Percentiles rank a stretch among this genome's conserved stretches.
Evolutionary conservation across 2,329 filamentous ascomycete species (phyloP).

Genomic region (Stachybotrys chlorohalonatus): DNA sequence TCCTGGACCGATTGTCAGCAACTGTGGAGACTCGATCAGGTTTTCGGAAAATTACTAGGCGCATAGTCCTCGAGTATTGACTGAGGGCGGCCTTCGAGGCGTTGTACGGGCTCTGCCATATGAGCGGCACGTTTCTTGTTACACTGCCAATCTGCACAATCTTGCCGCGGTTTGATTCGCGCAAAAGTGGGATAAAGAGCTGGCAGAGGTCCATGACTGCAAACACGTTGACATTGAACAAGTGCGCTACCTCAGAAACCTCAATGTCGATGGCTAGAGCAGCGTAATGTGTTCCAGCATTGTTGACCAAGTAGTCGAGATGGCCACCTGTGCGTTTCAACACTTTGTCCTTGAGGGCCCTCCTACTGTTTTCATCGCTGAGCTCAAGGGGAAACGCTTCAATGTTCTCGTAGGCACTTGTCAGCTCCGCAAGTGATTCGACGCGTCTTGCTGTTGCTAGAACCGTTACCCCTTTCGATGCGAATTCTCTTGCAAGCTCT

Average conservation of each 20-base stretch:
- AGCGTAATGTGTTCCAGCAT: constrained; percentile 7
- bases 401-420: constrained; percentile 6
- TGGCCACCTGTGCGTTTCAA: constrained; percentile 4
- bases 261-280: constrained; percentile 6
- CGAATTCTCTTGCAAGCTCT: constrained; percentile 4
- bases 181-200: constrained; percentile 5
- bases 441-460: constrained; percentile 6
- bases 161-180: constrained; percentile 1
- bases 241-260: constrained; percentile 3
- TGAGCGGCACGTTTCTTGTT: constrained; percentile 2
- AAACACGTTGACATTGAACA: constrained; percentile 7
- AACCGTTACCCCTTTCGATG: constrained; percentile 4
- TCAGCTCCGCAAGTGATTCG: constrained; percentile 5
- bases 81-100: constrained; percentile 8
- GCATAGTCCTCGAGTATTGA: constrained; percentile 6
- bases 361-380: background rate
- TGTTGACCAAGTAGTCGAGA: constrained; percentile 7
- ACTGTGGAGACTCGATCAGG: background rate
- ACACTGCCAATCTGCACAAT: constrained; percentile 8
- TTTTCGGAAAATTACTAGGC: constrained; percentile 2
- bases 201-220: constrained; percentile 8
- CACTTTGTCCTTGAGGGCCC: constrained; percentile 2
- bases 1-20: background rate
- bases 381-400: constrained; percentile 5
- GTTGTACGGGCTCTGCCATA: constrained; percentile 8